These are phyloP conservation scores for Pyricularia pennisetigena DNA, from an alignment of 2,329 filamentous ascomycete species.

Conservation along the genomic window DNA sequence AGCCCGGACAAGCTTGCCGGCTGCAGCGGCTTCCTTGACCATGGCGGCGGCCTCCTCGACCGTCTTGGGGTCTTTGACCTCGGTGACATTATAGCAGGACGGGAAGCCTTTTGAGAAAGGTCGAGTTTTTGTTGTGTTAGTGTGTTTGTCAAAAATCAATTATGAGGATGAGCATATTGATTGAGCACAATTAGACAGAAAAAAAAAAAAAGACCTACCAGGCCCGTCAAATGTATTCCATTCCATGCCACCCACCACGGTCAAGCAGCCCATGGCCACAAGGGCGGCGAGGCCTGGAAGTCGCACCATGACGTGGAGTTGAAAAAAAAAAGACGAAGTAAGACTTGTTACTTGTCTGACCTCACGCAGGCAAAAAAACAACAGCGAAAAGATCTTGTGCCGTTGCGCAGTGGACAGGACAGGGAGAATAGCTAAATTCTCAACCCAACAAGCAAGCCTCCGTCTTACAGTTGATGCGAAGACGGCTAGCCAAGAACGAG, in stretches of 20 bases:
- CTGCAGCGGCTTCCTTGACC: slow-evolving; percentile 28
- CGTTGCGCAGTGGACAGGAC: neutral
- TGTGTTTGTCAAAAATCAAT: neutral
- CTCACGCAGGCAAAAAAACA: too few species aligned
- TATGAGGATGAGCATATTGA: neutral
- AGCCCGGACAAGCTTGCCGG: slow-evolving; percentile 31
- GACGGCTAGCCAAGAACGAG: neutral
- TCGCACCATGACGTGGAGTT: neutral
- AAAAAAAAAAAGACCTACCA: slow-evolving; percentile 15
- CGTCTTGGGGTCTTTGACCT: slow-evolving; percentile 31
- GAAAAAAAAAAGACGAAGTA: neutral
- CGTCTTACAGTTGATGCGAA: neutral
- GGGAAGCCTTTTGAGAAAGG: slow-evolving; percentile 20
- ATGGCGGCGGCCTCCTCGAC: slow-evolving; percentile 29
- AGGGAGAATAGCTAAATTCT: neutral
- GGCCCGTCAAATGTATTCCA: slow-evolving; percentile 42
- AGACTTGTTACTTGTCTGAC: neutral
- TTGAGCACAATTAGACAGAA: too few species aligned
- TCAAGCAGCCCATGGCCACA: neutral
- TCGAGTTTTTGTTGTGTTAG: neutral
- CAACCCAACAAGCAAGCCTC: neutral
- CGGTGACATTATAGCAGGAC: slow-evolving; percentile 33
- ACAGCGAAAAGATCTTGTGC: too few species aligned
- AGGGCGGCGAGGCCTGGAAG: neutral
- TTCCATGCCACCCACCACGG: slow-evolving; percentile 8